Evolutionary conservation across 176 grass and related monocot genomes (phyloP), one percentile per base, ranked within the genome.

Genomic region (Avena sativa): DNA sequence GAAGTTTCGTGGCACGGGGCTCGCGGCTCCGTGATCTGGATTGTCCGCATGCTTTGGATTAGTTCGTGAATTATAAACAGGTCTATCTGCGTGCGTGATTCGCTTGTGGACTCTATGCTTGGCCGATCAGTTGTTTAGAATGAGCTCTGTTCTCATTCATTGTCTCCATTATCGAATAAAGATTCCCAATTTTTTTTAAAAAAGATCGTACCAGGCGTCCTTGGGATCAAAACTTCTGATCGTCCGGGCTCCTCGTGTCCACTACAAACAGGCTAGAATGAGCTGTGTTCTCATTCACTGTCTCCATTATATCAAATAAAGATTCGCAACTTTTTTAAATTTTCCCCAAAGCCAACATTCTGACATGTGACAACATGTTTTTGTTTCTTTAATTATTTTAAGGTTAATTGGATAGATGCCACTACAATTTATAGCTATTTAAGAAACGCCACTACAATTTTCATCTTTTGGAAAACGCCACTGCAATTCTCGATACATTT

Each of bases 1-100:
- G 6, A 92, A 89, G 79, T 84, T 86, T 1, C 34, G 21, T 1
- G 91, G 79, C 23, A 59, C 72, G 2, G 53, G 55, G 26, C 75
- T 92, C n/a, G 8, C 69, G 5, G 46, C 80, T 49, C 13, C 28
- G 0, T 55, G 40, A 51, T 81, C 14, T 4, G 53, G 32, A 79
- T 5, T 40, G 10, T 58, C 28, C 9, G 34, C 76, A 6, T 21
- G 17, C 3, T 30, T 43, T 36, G 75, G 55, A 79, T 48, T 46
- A n/a, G 8, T 10, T 60, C 43, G 12, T 53, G 32, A 59, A 49
- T 40, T 43, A 40, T 36, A 38, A 69, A 15, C 4, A 36, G 6
- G 51, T 10, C 28, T 2, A 40, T 57, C 4, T 14, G 67, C 68
- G n/a, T 57, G 17, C 5, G 40, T 78, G 76, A 14, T 64, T 28